Base-by-base conservation (phyloP, 352 stramenopile genomes). In the Globisporangium radiosum region DNA sequence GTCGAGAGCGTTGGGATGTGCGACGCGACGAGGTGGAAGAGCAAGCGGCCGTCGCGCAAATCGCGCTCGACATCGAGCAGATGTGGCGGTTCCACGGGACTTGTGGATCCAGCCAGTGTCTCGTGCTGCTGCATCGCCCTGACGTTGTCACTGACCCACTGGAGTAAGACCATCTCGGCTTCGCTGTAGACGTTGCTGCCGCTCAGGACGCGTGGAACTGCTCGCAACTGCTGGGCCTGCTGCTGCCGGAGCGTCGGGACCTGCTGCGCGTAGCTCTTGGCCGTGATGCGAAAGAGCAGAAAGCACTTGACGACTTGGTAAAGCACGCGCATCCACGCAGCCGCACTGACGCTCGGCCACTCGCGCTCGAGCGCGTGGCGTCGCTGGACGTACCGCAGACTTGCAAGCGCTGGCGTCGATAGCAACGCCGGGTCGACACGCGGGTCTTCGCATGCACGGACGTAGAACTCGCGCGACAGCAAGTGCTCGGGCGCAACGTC, bases 281-380 rank as follows among this genome's bases (percentile, higher is more conserved):
- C 81, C 3, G 88, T 97, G 43, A 98, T 85, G 4, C 93, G 76
- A 37, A 81, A 88, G 1, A 98, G 66, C 40, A 98, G 63, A 63
- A 98, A 98, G 43, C 96, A 92, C 56, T 97, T 96, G 60, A 98
- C 74, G 6, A 93, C 75, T 60, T 98, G 90, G 42, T 92, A 91
- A 15, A 97, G 54, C 7, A 97, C 75, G 53, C 86, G 83, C 67
- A 94, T 89, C 90, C 89, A 97, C 3, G 87, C 80, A 14, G 61
- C 63, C 0, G 52, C 54, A 50, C 75, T 92, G 5, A 93, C 56
- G 0, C 38, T 33, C 0, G 36, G 54, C 79, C 78, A 95, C 50
- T 91, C 84, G 7, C 61, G 75, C 48, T 91, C 78, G 0, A 92
- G 62, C 0, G 47, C 68, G 13, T 74, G 67, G 0, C 83, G 70